These are phyloP conservation scores for Elasticomyces elasticus DNA, from an alignment of 495 filamentous ascomycete species.

Conservation along the genomic window DNA sequence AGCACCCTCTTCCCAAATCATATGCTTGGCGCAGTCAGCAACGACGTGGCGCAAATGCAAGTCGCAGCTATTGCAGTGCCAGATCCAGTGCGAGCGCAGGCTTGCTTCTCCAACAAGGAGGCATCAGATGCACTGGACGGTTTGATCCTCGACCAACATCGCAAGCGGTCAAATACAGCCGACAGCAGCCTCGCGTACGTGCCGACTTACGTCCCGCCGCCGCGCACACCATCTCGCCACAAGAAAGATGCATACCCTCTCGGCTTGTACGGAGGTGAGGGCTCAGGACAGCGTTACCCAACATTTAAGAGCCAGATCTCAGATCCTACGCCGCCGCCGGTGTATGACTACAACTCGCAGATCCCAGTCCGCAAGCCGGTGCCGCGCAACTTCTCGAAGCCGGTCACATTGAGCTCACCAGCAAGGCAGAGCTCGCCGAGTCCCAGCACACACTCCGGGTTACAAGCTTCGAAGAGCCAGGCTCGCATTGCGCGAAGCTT, in stretches of 20 bases:
- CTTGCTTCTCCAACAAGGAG: not conserved
- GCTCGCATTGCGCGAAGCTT: conserved; percentile 4
- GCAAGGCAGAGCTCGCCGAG: not conserved
- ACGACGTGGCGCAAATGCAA: conserved; percentile 5
- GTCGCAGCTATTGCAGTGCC: conserved; percentile 5
- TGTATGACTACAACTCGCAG: conserved; percentile 3
- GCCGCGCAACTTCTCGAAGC: too few relatives aligned
- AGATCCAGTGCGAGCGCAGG: not conserved
- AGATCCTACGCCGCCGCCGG: not conserved
- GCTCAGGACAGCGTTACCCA: conserved; percentile 15
- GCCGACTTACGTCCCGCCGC: conserved; percentile 11
- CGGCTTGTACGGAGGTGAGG: conserved; percentile 17
- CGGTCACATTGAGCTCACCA: too few relatives aligned
- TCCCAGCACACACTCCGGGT: conserved; percentile 2
- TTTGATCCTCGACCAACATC: not conserved
- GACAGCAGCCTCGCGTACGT: conserved; percentile 13
- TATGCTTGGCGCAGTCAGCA: conserved; percentile 1
- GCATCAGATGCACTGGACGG: not conserved
- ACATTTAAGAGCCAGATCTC: not conserved
- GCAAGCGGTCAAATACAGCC: conserved; percentile 1
- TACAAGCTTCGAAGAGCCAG: conserved; percentile 7
- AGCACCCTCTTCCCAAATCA: not conserved
- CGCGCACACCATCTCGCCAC: conserved; percentile 8
- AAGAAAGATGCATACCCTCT: conserved; percentile 17
- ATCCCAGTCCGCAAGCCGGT: conserved; percentile 8